Base-by-base conservation (phyloP, 192 early-diverging fungal species). In the Backusella liffmaniae region DNA sequence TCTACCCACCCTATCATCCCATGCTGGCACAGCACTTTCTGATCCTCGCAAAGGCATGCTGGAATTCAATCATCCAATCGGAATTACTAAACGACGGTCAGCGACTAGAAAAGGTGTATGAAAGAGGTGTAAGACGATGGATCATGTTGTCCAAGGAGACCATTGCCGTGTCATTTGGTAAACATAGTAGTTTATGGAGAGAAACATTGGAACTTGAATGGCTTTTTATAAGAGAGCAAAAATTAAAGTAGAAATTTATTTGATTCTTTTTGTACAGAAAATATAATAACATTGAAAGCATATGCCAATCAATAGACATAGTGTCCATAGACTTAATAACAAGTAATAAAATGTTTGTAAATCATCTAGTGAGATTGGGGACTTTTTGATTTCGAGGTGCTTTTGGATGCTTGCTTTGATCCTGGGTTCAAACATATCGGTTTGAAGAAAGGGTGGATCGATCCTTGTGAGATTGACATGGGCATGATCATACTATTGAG, bases 181-280 rank as follows among this genome's bases (percentile, higher is more conserved):
- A 75, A 46, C 44, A 77, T 18, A 66, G 72, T 39, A 53, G 69
- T 49, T 73, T 77, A 39, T 81, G 80, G 80, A 68, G 76, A 69
- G 80, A 82, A 44, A 62, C 75, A 7, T 26, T 74, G 23, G 80
- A 82, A 18, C 36, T 82, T 30, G 77, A 82, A 70, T 78, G 77
- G 76, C 67, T 82, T 1, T 76, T 82, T 68, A 56, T 70, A n/a
- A 76, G 80, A 32, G 80, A 81, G 66, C 79, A 80, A 69, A 80
- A 80, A 34, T 70, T 80, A 32, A 75, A 76, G 37, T 67, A 80
- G 66, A 1, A 18, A 39, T n/a, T 26, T 65, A 26, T 1, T 62
- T 73, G 46, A 49, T 21, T 16, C 42, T 59, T 42, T 62, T 56
- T 30, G 23, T 29, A 49, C 18, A 35, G 49, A 30, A 36, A 53